phyloP scores from a whole-genome alignment of 148 eudicot species.

The Simmondsia chinensis region DNA sequence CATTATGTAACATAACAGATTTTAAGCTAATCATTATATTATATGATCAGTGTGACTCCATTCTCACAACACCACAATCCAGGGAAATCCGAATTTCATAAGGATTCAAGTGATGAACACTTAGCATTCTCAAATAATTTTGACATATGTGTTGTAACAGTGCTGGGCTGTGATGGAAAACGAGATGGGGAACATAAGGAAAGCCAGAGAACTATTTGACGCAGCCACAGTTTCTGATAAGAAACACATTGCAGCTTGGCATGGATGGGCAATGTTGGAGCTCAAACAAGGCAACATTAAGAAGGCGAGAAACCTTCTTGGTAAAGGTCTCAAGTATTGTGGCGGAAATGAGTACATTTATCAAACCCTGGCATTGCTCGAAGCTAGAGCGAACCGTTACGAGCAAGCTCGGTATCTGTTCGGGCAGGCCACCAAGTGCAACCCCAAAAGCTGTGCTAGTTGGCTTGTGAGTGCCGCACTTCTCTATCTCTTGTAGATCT shows the following conservation, averaged over 20 bases:
- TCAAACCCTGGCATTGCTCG: constrained; percentile 91
- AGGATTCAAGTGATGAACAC: too few relatives aligned
- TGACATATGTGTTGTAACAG: constrained; percentile 20
- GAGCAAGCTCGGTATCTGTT: constrained; percentile 87
- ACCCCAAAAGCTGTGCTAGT: constrained; percentile 94
- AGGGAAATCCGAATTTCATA: too few relatives aligned
- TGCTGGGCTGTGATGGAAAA: constrained; percentile 96
- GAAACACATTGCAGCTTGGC: constrained; percentile 97
- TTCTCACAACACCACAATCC: too few relatives aligned
- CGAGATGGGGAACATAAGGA: constrained; percentile 68
- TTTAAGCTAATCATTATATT: too few relatives aligned
- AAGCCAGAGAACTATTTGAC: constrained; percentile 83
- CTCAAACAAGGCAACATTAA: constrained; percentile 76
- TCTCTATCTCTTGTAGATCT: not conserved
- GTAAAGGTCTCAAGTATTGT: constrained; percentile 71
- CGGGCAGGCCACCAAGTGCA: constrained; percentile 82
- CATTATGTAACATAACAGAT: too few relatives aligned
- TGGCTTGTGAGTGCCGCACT: constrained; percentile 75
- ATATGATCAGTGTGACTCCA: too few relatives aligned
- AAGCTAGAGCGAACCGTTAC: constrained; percentile 74
- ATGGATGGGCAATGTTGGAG: constrained; percentile 97
- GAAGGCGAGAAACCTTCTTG: constrained; percentile 82
- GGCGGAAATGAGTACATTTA: constrained; percentile 90
- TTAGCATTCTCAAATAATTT: not conserved
- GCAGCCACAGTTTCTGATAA: constrained; percentile 98